Evolutionary conservation across 2,329 filamentous ascomycete genomes (phyloP).

Genomic region (Cryphonectria parasitica): DNA sequence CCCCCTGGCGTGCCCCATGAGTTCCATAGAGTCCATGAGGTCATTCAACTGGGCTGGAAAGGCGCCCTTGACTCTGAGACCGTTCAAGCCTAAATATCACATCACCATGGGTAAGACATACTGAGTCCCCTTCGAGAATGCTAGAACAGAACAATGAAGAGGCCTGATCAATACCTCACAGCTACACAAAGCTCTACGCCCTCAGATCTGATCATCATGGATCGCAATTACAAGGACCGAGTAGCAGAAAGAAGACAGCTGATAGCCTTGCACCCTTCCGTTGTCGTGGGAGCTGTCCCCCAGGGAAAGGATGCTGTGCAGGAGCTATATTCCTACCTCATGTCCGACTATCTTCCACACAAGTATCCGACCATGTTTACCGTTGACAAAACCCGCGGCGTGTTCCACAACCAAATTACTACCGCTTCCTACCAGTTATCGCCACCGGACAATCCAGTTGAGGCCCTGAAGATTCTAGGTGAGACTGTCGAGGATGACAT

Average conservation of each 20-base stretch:
- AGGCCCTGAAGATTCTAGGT: conserved; percentile 47
- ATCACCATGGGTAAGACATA: conserved; percentile 55
- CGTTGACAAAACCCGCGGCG: conserved; percentile 38
- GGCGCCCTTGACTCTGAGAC: conserved; percentile 46
- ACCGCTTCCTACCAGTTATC: conserved; percentile 36
- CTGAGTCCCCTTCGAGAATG: background rate
- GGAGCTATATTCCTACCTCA: conserved; percentile 54
- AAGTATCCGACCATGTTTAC: conserved; percentile 55
- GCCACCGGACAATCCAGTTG: conserved; percentile 36
- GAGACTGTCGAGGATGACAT: conserved; percentile 60
- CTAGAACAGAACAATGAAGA: background rate
- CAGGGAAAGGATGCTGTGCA: conserved; percentile 46
- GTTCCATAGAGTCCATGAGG: conserved; percentile 35
- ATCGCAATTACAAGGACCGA: conserved; percentile 52
- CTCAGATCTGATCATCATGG: conserved; percentile 57
- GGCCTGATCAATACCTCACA: conserved; percentile 31
- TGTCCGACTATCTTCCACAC: conserved; percentile 50
- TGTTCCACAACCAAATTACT: conserved; percentile 48
- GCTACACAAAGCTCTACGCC: conserved; percentile 48
- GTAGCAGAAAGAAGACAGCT: conserved; percentile 45
- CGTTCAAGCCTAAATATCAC: conserved; percentile 56
- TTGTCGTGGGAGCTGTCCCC: conserved; percentile 48
- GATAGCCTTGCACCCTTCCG: conserved; percentile 43
- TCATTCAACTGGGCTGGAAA: conserved; percentile 47
- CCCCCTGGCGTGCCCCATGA: conserved; percentile 19